Evolutionary conservation across 140 eudicot genomes (phyloP), one percentile per base, ranked within the genome.

Genomic region (Cichorium intybus): DNA sequence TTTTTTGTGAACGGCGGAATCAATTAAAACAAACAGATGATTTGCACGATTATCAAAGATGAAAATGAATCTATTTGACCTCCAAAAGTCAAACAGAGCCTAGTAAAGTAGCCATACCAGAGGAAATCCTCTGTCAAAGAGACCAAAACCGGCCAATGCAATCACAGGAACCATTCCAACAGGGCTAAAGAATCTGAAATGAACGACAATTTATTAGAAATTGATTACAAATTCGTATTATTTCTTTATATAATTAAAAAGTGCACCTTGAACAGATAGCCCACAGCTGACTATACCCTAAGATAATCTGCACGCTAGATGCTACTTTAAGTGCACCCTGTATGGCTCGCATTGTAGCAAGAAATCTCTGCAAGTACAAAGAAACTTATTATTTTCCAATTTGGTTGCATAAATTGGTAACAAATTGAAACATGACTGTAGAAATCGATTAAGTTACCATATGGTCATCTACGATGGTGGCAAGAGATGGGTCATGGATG

Each of bases 311-410:
- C 82, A 94, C 88, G 52, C 99, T 94, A 6, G 97, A 94, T 54
- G 97, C 99, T 24, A 94, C 99, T 26, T 89, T 94, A 39, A 89
- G 79, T 21, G 99, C 97, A 29, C 99, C 99, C 78, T 94, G 99
- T 70, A 82, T 80, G 6, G 97, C 97, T 62, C 95, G 59, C 99
- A 89, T 94, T 27, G 95, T 89, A 75, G 58, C 85, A 41, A 81
- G 79, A 72, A 94, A 94, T 78, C 99, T 84, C 99, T 94, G 67
- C 60, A 71, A 71, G 49, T 51, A 14, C 33, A 69, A 62, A 57
- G 11, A 48, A 66, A 54, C 10, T 3, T 58, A 26, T 26, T 60
- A 31, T 48, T 14, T 14, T 39, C 12, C 17, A 39, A 39, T 2
- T 4, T 39, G n/a, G 46, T 39, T 39, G 7, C 11, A 34, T 71